Evolutionary conservation across 257 asterid genomes (phyloP), one percentile per base, ranked within the genome.

Genomic region (Nicotiana noctiflora): DNA sequence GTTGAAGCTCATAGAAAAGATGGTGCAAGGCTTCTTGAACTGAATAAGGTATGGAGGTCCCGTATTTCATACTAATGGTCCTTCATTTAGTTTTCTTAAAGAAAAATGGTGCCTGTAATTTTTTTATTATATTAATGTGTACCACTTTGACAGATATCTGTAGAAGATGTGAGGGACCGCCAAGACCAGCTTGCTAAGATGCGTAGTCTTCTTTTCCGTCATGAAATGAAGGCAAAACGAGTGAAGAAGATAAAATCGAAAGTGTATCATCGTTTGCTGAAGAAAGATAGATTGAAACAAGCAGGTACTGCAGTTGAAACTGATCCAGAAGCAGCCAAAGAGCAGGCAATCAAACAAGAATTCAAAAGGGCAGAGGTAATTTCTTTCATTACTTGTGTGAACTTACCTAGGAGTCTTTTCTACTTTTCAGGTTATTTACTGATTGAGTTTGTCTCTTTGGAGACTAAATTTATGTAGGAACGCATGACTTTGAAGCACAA

Each of bases 11-110:
- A 93, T 87, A 84, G 68, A 66, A 89, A 84, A 49, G 99, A 95
- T 84, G 99, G 98, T 82, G 98, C 97, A 51, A 92, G 91, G 83
- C 96, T 93, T 87, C 97, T 95, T 84, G 98, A 95, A 87, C 83
- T 93, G 81, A 95, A 95, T 85, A 88, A 95, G 97, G 99, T 92
- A 88, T 60, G 77, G 60, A 53, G 65, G 60, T 63, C 0, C 8
- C 5, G 14, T 70, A 19, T 19, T 70, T 49, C 77, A 5, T 40
- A 21, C 13, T 5, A 1, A 32, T 18, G 29, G 9, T 34, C 40
- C 19, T 19, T 68, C 57, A 23, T 70, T 70, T 18, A 44, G 21
- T 70, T 25, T 2, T 34, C 40, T 3, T 44, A 70, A 18, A 70
- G 77, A 37, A 13, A 44, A 72, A 46, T 2, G 2, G 40, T 46